Evolutionary conservation across 129 eudicot species (phyloP), one percentile per base, ranked within the genome.

Genomic region (Tagetes erecta): DNA sequence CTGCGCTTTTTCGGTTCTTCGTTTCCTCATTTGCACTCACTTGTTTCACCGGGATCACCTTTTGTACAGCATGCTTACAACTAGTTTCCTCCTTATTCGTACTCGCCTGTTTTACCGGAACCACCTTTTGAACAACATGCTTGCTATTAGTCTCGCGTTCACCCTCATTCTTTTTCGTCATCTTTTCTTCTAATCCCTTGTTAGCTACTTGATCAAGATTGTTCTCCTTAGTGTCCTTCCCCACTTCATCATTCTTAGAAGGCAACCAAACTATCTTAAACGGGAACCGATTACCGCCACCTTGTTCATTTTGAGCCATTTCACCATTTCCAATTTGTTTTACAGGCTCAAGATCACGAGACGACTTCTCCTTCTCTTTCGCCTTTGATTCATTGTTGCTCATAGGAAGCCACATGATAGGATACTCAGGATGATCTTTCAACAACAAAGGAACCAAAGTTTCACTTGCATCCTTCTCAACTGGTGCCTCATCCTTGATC

Each of bases 241-340:
- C 83, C 67, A 64, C 63, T 70, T 79, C 78, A 33, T 76, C 62
- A 3, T 84, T 70, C 33, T 82, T 80, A 47, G 70, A 65, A 50
- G 98, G 96, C 71, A 92, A 70, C 89, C 87, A 87, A 42, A 86
- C 57, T 52, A 86, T 12, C 3, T 92, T 89, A 67, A 70, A 83
- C 4, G 85, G 86, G 60, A 78, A 72, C 27, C 47, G 38, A 5
- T 68, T 64, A 33, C 58, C 63, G 14, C 62, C 80, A 62, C 57
- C 71, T 13, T 74, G 66, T 8, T 68, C 82, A 6, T 56, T 69
- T 10, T 46, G 78, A 31, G 36, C 53, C 45, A 62, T 45, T 67
- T 72, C 66, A 34, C n/a, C 58, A 8, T 78, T 79, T 71, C 76
- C 89, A n/a, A 35, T 65, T 49, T 52, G 70, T 40, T 68, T 75